Evolutionary conservation across 805 yeast species (phyloP).

Genomic region (Ogataea nitratoaversa): DNA sequence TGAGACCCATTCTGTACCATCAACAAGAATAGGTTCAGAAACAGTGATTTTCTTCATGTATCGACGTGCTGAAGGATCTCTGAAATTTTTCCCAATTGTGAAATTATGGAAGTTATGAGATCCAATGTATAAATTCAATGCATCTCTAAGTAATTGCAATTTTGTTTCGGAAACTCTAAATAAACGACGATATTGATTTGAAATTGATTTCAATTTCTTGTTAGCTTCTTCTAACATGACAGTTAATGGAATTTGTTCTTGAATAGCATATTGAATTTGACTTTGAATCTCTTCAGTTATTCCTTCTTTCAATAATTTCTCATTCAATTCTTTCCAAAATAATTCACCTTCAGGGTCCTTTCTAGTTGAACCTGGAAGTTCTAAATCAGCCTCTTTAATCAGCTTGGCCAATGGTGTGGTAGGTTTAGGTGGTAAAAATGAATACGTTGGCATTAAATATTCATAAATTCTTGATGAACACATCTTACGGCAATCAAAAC

Average conservation of each 20-base stretch:
- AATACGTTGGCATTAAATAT: conserved; percentile 86
- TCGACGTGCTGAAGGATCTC: conserved; percentile 81
- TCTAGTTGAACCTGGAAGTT: conserved; percentile 56
- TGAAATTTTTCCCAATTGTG: conserved; percentile 52
- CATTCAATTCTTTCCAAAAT: conserved; percentile 62
- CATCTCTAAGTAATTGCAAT: conserved; percentile 57
- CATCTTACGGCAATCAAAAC: conserved; percentile 92
- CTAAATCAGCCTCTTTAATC: conserved; percentile 46
- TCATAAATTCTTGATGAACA: conserved; percentile 96
- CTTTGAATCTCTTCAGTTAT: conserved; percentile 36
- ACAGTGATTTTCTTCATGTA: conserved; percentile 77
- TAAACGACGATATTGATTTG: conserved; percentile 60
- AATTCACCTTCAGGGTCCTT: conserved; percentile 63
- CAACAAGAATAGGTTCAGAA: conserved; percentile 84
- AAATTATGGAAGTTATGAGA: conserved; percentile 74
- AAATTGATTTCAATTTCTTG: conserved; percentile 55
- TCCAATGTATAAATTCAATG: conserved; percentile 73
- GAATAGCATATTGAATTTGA: conserved; percentile 33
- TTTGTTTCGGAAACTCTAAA: conserved; percentile 65
- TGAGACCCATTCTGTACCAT: conserved; percentile 94
- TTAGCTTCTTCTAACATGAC: conserved; percentile 31
- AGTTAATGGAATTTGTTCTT: conserved; percentile 33
- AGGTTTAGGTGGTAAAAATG: conserved; percentile 89
- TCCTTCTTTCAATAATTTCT: conserved; percentile 35
- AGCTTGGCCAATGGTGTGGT: conserved; percentile 58